Base-by-base conservation (phyloP, 805 yeast species). In the Ogataea paraovalis region DNA sequence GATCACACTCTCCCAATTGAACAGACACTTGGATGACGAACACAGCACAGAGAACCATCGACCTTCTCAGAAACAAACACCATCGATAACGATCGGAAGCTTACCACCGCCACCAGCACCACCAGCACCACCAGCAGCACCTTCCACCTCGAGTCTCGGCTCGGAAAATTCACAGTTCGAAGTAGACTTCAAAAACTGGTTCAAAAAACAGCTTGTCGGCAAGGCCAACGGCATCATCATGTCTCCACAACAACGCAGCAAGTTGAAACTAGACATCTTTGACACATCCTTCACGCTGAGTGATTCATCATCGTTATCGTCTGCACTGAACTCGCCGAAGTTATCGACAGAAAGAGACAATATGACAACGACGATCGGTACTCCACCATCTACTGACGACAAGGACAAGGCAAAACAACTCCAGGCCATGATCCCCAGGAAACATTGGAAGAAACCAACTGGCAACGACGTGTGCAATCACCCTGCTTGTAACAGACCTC, bases 11-110 rank as follows among this genome's bases (percentile, higher is more conserved):
- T 43, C 54, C 14, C 83, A 78, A 50, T 68, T 87, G 47, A 86
- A 86, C 61, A 70, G 72, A 39, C 96, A 88, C 63, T 65, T 88
- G 23, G 96, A 89, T 60, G 84, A 77, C 48, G 76, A 65, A 8
- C 96, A 88, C 60, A 66, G 70, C 10, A n/a, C n/a, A n/a, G n/a
- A n/a, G n/a, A n/a, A n/a, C n/a, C n/a, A n/a, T n/a, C n/a, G n/a
- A n/a, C n/a, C n/a, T n/a, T n/a, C n/a, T 25, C 7, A 25, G 28
- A 25, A 25, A 7, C 28, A 25, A 25, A 7, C 28, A 25, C 28
- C 28, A 25, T 25, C 28, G 28, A 25, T 10, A 25, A 10, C 28
- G 6, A 10, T 6, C 6, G 28, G 28, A 25, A 10, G 28, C 6
- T 25, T 10, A 25, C 28, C 28, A 30, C 34, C 34, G n/a, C 34